Evolutionary conservation across 2,329 filamentous ascomycete species (phyloP).

Genomic region (Colletotrichum kahawae): DNA sequence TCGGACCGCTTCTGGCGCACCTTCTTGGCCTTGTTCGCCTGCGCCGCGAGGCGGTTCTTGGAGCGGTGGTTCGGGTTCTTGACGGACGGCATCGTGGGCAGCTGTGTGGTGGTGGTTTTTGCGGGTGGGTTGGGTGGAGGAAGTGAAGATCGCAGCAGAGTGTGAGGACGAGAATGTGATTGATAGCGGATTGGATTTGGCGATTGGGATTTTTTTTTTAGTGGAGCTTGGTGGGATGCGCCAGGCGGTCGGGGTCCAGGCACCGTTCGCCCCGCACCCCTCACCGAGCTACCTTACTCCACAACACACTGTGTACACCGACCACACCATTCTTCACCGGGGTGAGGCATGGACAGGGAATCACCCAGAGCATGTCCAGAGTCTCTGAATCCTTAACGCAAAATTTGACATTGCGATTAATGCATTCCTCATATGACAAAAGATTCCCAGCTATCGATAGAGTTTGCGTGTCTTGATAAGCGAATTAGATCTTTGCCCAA

Average conservation of each 20-base stretch:
- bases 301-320: background rate
- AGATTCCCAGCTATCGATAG: background rate
- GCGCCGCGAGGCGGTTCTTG: slow-evolving; percentile 56
- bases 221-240: slow-evolving; percentile 12
- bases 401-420: background rate
- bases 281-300: background rate
- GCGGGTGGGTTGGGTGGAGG: background rate
- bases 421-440: background rate
- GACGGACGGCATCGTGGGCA: slow-evolving; percentile 54
- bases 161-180: background rate
- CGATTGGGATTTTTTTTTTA: slow-evolving; percentile 16
- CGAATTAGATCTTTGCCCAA: background rate
- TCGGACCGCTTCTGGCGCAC: slow-evolving; percentile 46
- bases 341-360: background rate
- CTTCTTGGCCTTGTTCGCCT: slow-evolving; percentile 49
- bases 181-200: background rate
- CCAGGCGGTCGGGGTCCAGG: background rate
- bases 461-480: background rate
- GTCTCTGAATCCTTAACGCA: background rate
- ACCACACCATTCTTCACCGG: background rate
- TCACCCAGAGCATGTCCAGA: background rate
- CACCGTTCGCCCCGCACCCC: background rate
- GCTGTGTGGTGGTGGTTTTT: background rate
- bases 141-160: too few species aligned
- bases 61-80: slow-evolving; percentile 64